A percentile compares a stretch with the other conserved stretches of the same genome.
Evolutionary conservation across 73 alveolate genomes (phyloP).

Genomic region (Paramecium biaurelia): DNA sequence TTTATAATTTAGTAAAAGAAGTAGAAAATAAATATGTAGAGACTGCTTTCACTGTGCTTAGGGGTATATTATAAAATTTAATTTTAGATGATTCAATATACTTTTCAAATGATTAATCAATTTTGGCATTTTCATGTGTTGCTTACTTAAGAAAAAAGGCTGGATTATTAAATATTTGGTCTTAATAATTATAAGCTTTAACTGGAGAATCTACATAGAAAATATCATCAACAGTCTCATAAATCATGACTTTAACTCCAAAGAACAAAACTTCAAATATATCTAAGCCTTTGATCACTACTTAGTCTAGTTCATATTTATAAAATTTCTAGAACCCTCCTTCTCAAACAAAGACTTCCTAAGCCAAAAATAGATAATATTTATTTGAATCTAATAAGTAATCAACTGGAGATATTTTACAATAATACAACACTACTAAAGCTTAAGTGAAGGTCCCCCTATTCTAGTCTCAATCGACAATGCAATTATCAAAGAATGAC

Average conservation of each 20-base stretch:
- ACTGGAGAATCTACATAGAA: slow-evolving; percentile 14
- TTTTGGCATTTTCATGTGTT: slow-evolving; percentile 26
- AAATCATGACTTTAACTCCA: not conserved
- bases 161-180: slow-evolving; percentile 35
- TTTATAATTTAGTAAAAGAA: not conserved
- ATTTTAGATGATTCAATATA: not conserved
- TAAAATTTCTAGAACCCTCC: not conserved
- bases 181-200: slow-evolving; percentile 10
- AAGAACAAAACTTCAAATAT: not conserved
- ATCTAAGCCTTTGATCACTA: not conserved
- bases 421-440: not conserved
- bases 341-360: not conserved
- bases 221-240: slow-evolving; percentile 4
- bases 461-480: not conserved
- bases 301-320: not conserved
- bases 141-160: slow-evolving; percentile 30
- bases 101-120: not conserved
- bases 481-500: not conserved
- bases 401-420: not conserved
- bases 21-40: not conserved
- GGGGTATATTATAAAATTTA: not conserved
- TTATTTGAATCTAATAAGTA: not conserved
- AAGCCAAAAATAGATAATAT: not conserved
- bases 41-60: not conserved
- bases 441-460: not conserved